A percentile compares a stretch with the other conserved stretches of the same genome.
Evolutionary conservation across 2,329 filamentous ascomycete species (phyloP).

Genomic region (Aspergillus sp.): DNA sequence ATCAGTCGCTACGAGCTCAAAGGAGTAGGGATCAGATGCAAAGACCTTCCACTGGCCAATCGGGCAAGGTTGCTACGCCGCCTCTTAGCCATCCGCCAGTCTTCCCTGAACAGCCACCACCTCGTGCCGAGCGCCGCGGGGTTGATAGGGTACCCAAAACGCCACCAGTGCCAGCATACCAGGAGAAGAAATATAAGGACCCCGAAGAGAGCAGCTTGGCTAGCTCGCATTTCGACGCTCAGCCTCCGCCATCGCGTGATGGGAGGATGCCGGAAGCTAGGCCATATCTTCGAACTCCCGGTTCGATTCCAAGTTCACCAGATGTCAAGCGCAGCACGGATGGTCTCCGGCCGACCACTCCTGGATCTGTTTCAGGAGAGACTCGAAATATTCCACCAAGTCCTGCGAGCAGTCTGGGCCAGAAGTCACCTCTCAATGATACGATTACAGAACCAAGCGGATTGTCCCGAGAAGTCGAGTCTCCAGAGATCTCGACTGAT

Average conservation of each 20-base stretch:
- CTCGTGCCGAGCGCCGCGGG: constrained; percentile 16
- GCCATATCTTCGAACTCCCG: constrained; percentile 13
- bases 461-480: constrained; percentile 26
- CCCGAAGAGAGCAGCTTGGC: constrained; percentile 14
- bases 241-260: constrained; percentile 23
- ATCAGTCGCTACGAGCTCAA: constrained; percentile 29
- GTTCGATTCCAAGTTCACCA: constrained; percentile 10
- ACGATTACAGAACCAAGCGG: constrained; percentile 25
- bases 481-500: constrained; percentile 10
- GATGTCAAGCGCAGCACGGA: constrained; percentile 20
- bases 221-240: constrained; percentile 15
- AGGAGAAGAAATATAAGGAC: constrained; percentile 16
- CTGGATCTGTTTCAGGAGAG: constrained; percentile 21
- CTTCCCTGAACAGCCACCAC: constrained; percentile 17
- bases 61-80: constrained; percentile 25
- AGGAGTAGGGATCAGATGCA: constrained; percentile 36
- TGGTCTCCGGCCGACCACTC: constrained; percentile 23
- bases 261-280: constrained; percentile 17
- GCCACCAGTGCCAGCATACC: constrained; percentile 13
- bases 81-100: constrained; percentile 20
- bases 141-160: constrained; percentile 12
- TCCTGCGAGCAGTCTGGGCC: constrained; percentile 20
- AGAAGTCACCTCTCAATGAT: constrained; percentile 24
- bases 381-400: constrained; percentile 12
- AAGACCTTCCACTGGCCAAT: constrained; percentile 29